Evolutionary conservation across 2,329 filamentous ascomycete genomes (phyloP).

Genomic region (Fusarium temperatum): DNA sequence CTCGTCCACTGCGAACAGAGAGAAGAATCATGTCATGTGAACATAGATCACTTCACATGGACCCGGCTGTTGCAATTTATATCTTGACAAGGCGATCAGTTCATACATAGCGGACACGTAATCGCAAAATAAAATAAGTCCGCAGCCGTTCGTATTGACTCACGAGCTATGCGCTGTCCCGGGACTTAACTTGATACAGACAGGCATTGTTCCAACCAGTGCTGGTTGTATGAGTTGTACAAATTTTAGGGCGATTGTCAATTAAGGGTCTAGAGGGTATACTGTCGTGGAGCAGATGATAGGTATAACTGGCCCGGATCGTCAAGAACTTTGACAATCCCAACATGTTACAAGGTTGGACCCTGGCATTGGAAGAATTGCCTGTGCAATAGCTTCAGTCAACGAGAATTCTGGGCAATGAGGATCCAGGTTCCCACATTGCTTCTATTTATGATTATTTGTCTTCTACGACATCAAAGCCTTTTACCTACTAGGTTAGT

Average conservation of each 20-base stretch:
- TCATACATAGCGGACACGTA: constrained; percentile 23
- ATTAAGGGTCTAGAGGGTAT: constrained; percentile 23
- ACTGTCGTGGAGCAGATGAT: background rate
- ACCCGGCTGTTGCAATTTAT: background rate
- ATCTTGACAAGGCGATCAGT: background rate
- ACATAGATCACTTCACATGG: background rate
- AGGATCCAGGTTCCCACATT: constrained; percentile 20
- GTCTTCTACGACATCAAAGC: background rate
- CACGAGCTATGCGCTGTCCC: constrained; percentile 21
- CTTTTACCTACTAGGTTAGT: background rate
- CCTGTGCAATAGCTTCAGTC: background rate
- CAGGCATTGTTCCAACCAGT: constrained; percentile 12
- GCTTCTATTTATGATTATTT: background rate
- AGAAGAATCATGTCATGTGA: background rate
- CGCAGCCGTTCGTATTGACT: constrained; percentile 17
- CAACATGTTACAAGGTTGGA: constrained; percentile 12
- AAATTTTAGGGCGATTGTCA: background rate
- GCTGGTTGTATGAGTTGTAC: constrained; percentile 23
- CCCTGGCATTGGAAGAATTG: constrained; percentile 15
- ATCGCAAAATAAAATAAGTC: constrained; percentile 12
- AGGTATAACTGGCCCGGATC: constrained; percentile 11
- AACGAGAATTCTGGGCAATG: background rate
- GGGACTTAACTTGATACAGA: constrained; percentile 10
- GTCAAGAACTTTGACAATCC: constrained; percentile 13
- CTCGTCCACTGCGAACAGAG: background rate